These are phyloP conservation scores for Selaginella tamariscina DNA, from an alignment of 75 land plant species.

Conservation along the genomic window DNA sequence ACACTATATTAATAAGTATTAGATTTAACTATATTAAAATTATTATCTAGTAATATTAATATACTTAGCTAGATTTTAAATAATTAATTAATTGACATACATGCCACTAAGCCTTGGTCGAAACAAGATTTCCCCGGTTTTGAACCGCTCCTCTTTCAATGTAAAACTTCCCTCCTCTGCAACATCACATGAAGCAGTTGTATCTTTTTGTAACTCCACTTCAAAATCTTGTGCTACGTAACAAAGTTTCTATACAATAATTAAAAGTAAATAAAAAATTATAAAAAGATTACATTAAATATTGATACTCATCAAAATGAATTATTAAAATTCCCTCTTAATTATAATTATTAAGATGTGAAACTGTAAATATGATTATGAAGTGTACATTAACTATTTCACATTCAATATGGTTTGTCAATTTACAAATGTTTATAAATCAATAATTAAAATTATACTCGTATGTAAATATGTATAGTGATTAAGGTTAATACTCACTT, in stretches of 20 bases:
- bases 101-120: conserved; percentile 55
- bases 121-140: conserved; percentile 67
- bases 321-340: not conserved
- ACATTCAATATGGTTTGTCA: no score
- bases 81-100: conserved; percentile 33
- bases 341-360: no score
- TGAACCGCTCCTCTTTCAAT: conserved; percentile 64
- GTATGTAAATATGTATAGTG: no score
- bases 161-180: conserved; percentile 43
- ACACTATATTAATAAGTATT: not conserved
- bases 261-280: not conserved
- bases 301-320: not conserved
- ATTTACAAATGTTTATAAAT: no score
- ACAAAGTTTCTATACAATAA: conserved; percentile 51
- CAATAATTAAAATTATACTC: no score
- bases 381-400: no score
- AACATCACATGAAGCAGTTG: conserved; percentile 46
- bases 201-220: conserved; percentile 50
- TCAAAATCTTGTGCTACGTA: conserved; percentile 76
- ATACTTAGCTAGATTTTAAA: not conserved
- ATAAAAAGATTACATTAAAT: no score
- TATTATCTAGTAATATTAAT: not conserved
- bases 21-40: not conserved
- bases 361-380: no score
- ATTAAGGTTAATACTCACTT: conserved; percentile 55